phyloP scores from a whole-genome alignment of 73 alveolate genomes.

The Halteria grandinella region DNA sequence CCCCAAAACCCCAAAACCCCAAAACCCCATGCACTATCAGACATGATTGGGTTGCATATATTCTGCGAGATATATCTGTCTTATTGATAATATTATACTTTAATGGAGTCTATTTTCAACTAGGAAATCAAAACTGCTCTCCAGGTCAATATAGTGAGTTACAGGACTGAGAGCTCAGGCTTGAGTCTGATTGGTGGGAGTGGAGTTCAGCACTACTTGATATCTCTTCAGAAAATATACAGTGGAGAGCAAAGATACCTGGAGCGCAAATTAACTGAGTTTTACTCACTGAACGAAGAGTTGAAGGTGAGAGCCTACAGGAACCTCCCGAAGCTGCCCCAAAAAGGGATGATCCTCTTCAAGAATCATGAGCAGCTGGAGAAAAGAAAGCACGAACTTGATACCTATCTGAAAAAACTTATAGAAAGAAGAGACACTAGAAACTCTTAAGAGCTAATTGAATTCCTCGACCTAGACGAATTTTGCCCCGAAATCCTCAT shows the following conservation, averaged over 20 bases:
- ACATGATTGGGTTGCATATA: too few species aligned
- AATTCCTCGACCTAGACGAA: constrained; percentile 30
- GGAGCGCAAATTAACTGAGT: constrained; percentile 27
- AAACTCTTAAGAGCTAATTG: constrained; percentile 21
- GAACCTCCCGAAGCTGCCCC: constrained; percentile 30
- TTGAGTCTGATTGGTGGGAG: too few species aligned
- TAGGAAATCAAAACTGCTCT: constrained; percentile 46
- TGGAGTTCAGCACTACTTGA: constrained; percentile 5
- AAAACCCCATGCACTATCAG: too few species aligned
- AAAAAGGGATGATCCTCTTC: background rate
- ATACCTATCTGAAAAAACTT: background rate
- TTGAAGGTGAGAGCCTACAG: constrained; percentile 10
- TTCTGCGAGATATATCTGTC: too few species aligned
- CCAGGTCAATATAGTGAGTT: constrained; percentile 8
- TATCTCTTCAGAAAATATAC: constrained; percentile 25
- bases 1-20: too few species aligned
- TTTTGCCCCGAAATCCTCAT: constrained; percentile 36
- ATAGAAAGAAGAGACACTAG: constrained; percentile 34
- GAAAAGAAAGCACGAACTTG: constrained; percentile 17
- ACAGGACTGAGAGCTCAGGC: background rate
- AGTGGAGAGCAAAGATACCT: constrained; percentile 11
- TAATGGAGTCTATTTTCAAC: too few species aligned
- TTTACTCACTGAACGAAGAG: constrained; percentile 3
- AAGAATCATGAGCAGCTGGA: background rate
- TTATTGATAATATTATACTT: too few species aligned